Evolutionary conservation across 345 rosid species (phyloP), one percentile per base, ranked within the genome.

Genomic region (Abelmoschus esculentus): DNA sequence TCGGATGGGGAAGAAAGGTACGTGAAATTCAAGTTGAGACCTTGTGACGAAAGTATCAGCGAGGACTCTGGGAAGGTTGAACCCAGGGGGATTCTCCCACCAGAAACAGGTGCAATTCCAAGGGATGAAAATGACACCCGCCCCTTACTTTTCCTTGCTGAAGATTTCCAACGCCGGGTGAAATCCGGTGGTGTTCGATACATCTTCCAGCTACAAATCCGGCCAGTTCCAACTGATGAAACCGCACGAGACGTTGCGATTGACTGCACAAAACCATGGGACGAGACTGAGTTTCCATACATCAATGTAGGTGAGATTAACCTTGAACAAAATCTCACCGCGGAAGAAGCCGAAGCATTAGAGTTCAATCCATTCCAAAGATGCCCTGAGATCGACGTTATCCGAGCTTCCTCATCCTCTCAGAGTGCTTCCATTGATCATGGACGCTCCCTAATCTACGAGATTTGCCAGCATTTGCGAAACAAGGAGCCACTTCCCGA

Each of bases 381-480:
- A 55, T 76, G 86, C 74, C 70, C 64, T 1, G 83, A 83, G 73
- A 61, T 86, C 60, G 93, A 88, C 70, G 83, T 84, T 59, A 81
- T 88, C 38, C 74, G 83, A 1, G 93, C 93, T 19, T 75, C 82
- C 18, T 79, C 89, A 3, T 61, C 80, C 71, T 73, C 80, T 3
- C 86, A 84, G 58, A 88, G 90, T 68, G 93, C 93, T 56, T 88
- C 93, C 3, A 88, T 86, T 34, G 93, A 88, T 74, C 93, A 88
- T 18, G 90, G 93, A 5, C 89, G 86, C 14, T 86, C 90, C 10
- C 61, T 88, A 59, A 74, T 88, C 65, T 88, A 88, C 2, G 89
- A 88, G 74, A 84, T 88, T 53, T 88, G 93, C 67, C 90, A 84
- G 67, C 81, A 78, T 70, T 71, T 84, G 68, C 71, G 90, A 55